Evolutionary conservation across 2,329 filamentous ascomycete genomes (phyloP).

Genomic region (Dactylonectria macrodidyma): DNA sequence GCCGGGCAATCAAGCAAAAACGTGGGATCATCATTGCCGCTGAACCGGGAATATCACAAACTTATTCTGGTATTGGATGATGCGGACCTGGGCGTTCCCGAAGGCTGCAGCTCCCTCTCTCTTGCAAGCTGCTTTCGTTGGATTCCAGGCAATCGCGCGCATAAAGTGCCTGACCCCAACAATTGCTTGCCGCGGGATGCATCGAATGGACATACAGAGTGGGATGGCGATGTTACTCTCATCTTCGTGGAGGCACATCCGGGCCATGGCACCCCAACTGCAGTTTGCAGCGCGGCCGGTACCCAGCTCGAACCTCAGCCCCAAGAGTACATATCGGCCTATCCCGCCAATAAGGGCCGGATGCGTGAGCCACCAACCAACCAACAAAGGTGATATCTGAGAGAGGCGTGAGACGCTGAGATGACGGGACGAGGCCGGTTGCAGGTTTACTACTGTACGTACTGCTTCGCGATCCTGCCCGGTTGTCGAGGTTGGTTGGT

Average conservation of each 20-base stretch:
- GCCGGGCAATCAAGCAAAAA: conserved; percentile 19
- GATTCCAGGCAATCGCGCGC: neutral
- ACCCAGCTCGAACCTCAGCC: conserved; percentile 5
- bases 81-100: neutral
- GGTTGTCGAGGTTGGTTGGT: neutral
- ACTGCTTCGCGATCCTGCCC: conserved; percentile 8
- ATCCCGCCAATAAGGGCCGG: conserved; percentile 5
- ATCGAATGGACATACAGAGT: conserved; percentile 12
- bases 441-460: neutral
- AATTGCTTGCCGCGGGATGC: conserved; percentile 3
- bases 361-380: conserved; percentile 10
- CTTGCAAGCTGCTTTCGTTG: neutral
- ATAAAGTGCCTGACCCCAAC: conserved; percentile 7
- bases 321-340: neutral
- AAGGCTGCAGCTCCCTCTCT: neutral
- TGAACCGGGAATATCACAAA: conserved; percentile 3
- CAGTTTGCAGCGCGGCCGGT: conserved; percentile 15
- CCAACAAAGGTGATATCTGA: neutral
- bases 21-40: conserved; percentile 5
- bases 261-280: conserved; percentile 16
- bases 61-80: neutral
- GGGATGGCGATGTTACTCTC: conserved; percentile 19
- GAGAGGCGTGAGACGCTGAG: conserved; percentile 5
- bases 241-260: conserved; percentile 5
- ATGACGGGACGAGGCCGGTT: conserved; percentile 1